phyloP scores from a whole-genome alignment of 2,329 filamentous ascomycete species.

The Hypoxylon sp. region DNA sequence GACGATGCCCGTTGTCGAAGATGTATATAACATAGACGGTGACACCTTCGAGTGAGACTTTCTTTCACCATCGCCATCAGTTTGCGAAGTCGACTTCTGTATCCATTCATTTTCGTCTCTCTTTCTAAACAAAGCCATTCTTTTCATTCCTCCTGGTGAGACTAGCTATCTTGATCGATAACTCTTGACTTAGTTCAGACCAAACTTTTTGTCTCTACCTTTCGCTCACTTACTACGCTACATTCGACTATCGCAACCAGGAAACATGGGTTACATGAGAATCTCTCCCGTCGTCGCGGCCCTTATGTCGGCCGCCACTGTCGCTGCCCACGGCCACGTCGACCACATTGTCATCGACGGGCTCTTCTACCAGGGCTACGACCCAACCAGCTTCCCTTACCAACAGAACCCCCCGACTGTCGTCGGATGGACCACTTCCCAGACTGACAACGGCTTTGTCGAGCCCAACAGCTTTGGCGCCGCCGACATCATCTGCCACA shows the following conservation, averaged over 20 bases:
- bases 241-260: slow-evolving; percentile 29
- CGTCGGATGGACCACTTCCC: slow-evolving; percentile 59
- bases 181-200: slow-evolving; percentile 29
- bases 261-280: slow-evolving; percentile 46
- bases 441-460: slow-evolving; percentile 62
- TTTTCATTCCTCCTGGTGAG: slow-evolving; percentile 48
- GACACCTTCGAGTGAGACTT: slow-evolving; percentile 13
- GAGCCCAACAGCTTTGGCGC: slow-evolving; percentile 59
- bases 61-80: slow-evolving; percentile 37
- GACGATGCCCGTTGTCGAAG: slow-evolving; percentile 7
- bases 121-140: slow-evolving; percentile 42
- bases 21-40: slow-evolving; percentile 44
- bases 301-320: slow-evolving; percentile 46
- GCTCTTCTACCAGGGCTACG: slow-evolving; percentile 58
- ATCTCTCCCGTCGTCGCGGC: slow-evolving; percentile 41
- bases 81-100: slow-evolving; percentile 44
- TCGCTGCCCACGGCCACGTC: slow-evolving; percentile 59
- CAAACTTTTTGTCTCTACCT: slow-evolving; percentile 27
- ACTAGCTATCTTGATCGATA: slow-evolving; percentile 48
- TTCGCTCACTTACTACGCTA: slow-evolving; percentile 28
- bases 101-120: slow-evolving; percentile 42
- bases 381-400: slow-evolving; percentile 56
- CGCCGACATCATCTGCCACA: slow-evolving; percentile 65
- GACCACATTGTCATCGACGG: slow-evolving; percentile 60
- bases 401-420: slow-evolving; percentile 54